These are phyloP conservation scores for Xylaria hypoxylon DNA, from an alignment of 2,329 filamentous ascomycete species.

Conservation along the genomic window DNA sequence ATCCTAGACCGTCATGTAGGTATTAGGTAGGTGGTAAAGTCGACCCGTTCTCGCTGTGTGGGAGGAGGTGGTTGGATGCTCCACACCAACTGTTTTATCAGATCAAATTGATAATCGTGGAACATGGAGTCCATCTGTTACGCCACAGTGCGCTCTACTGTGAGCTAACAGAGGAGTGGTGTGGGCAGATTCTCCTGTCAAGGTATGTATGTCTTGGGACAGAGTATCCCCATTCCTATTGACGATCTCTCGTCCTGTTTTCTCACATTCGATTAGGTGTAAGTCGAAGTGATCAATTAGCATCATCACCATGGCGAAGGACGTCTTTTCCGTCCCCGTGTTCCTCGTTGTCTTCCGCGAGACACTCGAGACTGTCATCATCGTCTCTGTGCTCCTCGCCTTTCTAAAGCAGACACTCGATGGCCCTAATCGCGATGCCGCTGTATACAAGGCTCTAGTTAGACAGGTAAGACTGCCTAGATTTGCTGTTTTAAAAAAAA, in stretches of 20 bases:
- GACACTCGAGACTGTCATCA: constrained; percentile 83
- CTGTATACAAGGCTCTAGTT: constrained; percentile 74
- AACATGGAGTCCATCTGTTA: constrained; percentile 7
- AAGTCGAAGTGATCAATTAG: constrained; percentile 17
- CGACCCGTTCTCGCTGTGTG: background rate
- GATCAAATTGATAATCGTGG: constrained; percentile 41
- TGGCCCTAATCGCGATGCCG: constrained; percentile 70
- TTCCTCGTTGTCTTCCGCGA: constrained; percentile 95
- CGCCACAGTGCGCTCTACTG: constrained; percentile 15
- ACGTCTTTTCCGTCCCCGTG: constrained; percentile 57
- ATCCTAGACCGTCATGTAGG: constrained; percentile 7
- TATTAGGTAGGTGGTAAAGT: constrained; percentile 14
- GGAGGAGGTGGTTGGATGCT: constrained; percentile 6
- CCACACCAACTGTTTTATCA: constrained; percentile 39
- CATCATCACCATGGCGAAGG: constrained; percentile 41
- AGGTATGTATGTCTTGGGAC: constrained; percentile 4
- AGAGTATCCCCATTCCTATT: background rate
- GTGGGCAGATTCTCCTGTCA: background rate
- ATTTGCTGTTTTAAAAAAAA: background rate
- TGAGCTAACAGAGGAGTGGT: background rate
- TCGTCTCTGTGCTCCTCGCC: constrained; percentile 86
- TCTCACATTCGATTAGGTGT: background rate
- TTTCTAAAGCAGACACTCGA: constrained; percentile 85
- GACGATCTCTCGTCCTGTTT: background rate
- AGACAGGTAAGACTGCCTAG: constrained; percentile 63